Evolutionary conservation across 176 grass and related monocot genomes (phyloP), one percentile per base, ranked within the genome.

Genomic region (Triticum monococcum): DNA sequence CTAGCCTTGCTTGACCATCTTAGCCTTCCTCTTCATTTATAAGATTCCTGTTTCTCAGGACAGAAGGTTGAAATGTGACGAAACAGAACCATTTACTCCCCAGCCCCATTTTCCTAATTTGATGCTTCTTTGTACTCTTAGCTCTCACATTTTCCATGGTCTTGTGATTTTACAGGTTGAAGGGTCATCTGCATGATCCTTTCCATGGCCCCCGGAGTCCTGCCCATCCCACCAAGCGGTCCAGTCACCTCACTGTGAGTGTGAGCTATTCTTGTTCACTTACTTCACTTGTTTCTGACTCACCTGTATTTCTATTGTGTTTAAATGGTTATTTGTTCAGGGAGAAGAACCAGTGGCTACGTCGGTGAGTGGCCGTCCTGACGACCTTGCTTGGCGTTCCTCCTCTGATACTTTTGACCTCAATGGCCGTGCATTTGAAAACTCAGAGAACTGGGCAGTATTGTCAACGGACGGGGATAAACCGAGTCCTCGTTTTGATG

Each of bases 121-220:
- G 67, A 73, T 57, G 5, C 45, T 14, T 72, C 23, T 25, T 32
- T 82, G 33, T 25, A 36, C 60, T 86, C 48, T 38, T 79, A 50
- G 17, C 75, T 40, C 28, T 83, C 46, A 76, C 16, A 20, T 84
- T 68, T 75, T 60, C 25, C 25, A 16, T 18, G 57, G 17, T 81
- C 38, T 62, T 85, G 67, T 60, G 69, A 50, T 79, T 32, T 79
- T 82, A 22, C 88, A 99, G 97, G 72, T 88, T 99, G 78, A 99
- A 96, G 87, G 86, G 91, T 72, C 97, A 96, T 86, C 77, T 96
- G 17, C 87, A 88, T 20, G 92, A 96, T 83, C 72, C 83, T 36
- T 91, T 94, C 79, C 94, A 96, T 88, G 94, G 73, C 26, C 75
- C 88, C 22, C 82, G 97, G 62, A 99, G 97, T 87, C 94, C 97